A percentile compares a stretch with the other conserved stretches of the same genome.
phyloP scores from a whole-genome alignment of 75 land plant genomes.

The Sequoiadendron giganteum region DNA sequence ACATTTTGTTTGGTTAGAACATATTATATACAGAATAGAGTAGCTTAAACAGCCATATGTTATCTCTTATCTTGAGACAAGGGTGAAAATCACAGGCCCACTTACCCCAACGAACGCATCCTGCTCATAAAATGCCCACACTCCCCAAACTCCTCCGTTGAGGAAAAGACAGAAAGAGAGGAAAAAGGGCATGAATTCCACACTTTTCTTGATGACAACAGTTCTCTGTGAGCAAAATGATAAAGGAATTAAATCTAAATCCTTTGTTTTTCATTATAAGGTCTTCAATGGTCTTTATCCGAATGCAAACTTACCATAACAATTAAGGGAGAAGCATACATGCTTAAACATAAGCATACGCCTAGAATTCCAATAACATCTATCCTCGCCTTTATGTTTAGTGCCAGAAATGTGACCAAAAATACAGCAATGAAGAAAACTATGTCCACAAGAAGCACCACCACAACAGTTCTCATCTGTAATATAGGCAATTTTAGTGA shows the following conservation, averaged over 20 bases:
- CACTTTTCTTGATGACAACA: conserved; percentile 66
- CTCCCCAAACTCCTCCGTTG: conserved; percentile 64
- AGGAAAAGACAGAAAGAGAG: conserved; percentile 79
- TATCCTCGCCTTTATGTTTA: conserved; percentile 16
- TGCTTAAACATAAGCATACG: conserved; percentile 27
- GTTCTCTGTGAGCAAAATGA: conserved; percentile 33
- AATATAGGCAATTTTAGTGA: not conserved
- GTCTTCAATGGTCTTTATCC: too few relatives aligned
- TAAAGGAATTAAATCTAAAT: not conserved
- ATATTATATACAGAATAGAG: not conserved
- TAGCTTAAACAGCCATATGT: not conserved
- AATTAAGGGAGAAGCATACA: conserved; percentile 48
- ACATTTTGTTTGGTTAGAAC: not conserved
- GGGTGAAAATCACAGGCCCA: not conserved
- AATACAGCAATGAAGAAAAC: not conserved
- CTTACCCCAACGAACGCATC: conserved; percentile 71
- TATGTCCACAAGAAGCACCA: not conserved
- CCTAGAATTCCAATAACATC: conserved; percentile 34
- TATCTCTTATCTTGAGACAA: not conserved
- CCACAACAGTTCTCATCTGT: not conserved
- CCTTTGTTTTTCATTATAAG: too few relatives aligned
- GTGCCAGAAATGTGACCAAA: conserved; percentile 5
- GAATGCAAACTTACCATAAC: conserved; percentile 34
- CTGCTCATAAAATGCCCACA: conserved; percentile 44
- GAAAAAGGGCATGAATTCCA: conserved; percentile 84